Base-by-base conservation (phyloP, 139 green algal genomes). In the Coccomyxa sp. region DNA sequence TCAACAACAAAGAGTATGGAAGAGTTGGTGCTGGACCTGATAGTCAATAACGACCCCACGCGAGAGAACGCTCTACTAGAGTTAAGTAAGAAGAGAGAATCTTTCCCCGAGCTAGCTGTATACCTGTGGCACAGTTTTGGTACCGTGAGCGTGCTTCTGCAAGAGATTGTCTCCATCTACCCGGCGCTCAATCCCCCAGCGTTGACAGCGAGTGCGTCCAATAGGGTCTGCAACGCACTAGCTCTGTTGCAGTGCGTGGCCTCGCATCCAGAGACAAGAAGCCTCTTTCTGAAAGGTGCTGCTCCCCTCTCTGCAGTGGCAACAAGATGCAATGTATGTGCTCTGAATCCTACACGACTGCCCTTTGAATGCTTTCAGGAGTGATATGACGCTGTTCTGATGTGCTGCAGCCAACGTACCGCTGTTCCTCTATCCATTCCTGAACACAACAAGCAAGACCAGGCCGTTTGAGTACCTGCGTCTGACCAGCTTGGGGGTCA, bases 391-490 rank as follows among this genome's bases (percentile, higher is more conserved):
- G 50, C 50, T 64, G n/a, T n/a, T n/a, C n/a, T n/a, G n/a, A n/a
- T n/a, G 7, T 55, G 8, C 5, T 86, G 81, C 90, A 96, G 95
- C 96, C 24, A 95, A 99, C 84, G 93, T 99, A 39, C 96, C 96
- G 8, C 84, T 99, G 24, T 99, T 98, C 83, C 85, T 99, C 70
- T 99, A 99, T 81, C 96, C 96, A 0, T 99, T 99, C 82, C 86
- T 99, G 37, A 98, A 99, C 87, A 99, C 96, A 18, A 89, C 94
- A 35, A 95, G 87, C 90, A 99, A 98, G 86, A 98, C 94, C 9
- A 83, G 96, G 54, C 96, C 96, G 0, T 99, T 99, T 86, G 96
- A 99, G 89, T 99, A 99, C 90, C 86, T 99, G 79, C 86, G 96
- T 7, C 90, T 99, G 22, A 99, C 96, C 18, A 94, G 86, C 73